These are phyloP conservation scores for Phytophthora vignae DNA, from an alignment of 352 stramenopile species.

Conservation along the genomic window DNA sequence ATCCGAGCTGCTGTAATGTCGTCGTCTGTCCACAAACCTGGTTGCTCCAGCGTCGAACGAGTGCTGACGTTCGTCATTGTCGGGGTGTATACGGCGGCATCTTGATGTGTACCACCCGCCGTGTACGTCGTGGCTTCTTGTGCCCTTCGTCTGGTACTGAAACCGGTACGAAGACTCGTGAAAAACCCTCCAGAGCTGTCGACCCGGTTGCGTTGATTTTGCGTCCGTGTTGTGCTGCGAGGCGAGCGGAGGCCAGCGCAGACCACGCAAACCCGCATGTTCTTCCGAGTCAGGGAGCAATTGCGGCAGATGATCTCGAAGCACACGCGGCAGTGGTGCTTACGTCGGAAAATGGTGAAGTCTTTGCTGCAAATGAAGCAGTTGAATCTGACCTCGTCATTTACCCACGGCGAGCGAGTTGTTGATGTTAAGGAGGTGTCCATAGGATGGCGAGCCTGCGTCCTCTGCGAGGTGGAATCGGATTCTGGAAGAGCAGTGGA, in stretches of 20 bases:
- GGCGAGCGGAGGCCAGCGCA: conserved; percentile 9
- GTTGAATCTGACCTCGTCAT: conserved; percentile 14
- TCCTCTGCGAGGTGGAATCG: background rate
- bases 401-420: conserved; percentile 13
- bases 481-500: background rate
- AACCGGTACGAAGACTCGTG: background rate
- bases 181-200: conserved; percentile 1
- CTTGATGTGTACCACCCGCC: background rate
- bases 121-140: background rate
- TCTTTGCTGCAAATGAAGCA: conserved; percentile 21
- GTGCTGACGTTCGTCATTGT: background rate
- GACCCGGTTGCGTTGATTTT: background rate
- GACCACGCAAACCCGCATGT: conserved; percentile 16
- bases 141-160: background rate
- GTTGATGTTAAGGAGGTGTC: background rate
- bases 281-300: conserved; percentile 19
- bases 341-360: conserved; percentile 21
- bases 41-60: background rate
- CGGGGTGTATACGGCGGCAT: background rate
- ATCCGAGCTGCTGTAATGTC: conserved; percentile 32
- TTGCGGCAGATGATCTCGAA: conserved; percentile 25
- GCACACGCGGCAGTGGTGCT: conserved; percentile 23
- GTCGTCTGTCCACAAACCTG: conserved; percentile 31
- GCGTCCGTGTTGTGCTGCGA: background rate
- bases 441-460: background rate